Conservation (phyloP, 257 asterid species). For the Przewalskia tangutica region DNA sequence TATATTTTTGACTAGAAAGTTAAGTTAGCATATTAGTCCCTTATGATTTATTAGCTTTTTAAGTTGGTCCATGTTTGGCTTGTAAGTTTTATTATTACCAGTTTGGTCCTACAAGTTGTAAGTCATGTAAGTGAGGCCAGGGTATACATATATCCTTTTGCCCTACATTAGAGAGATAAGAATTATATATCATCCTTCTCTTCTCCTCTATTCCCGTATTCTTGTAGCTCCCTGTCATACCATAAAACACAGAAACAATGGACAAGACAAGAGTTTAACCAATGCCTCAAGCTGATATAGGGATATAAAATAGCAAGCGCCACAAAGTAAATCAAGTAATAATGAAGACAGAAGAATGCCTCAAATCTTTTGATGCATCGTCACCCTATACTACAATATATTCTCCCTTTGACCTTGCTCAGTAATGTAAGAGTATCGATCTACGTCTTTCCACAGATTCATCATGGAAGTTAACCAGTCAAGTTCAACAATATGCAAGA, state of each 20-base stretch:
- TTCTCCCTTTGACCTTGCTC: not conserved
- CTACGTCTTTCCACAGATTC: not conserved
- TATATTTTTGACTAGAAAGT: too few relatives aligned
- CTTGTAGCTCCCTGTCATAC: too few relatives aligned
- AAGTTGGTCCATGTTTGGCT: too few relatives aligned
- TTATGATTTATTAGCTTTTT: too few relatives aligned
- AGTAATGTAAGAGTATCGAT: not conserved
- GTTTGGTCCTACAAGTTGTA: too few relatives aligned
- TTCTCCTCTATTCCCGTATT: too few relatives aligned
- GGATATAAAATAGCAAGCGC: not conserved
- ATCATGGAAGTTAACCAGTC: not conserved
- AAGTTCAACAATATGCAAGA: not conserved
- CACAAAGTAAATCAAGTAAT: not conserved
- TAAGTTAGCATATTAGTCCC: too few relatives aligned
- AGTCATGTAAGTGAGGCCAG: too few relatives aligned
- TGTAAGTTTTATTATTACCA: too few relatives aligned
- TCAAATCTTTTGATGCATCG: not conserved
- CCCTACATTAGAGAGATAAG: too few relatives aligned
- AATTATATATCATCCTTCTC: too few relatives aligned
- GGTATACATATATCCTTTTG: too few relatives aligned
- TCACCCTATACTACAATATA: not conserved
- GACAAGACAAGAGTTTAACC: not conserved
- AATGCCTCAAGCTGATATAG: not conserved
- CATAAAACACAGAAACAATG: not conserved
- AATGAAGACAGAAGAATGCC: not conserved